Evolutionary conservation across 441 rosid genomes (phyloP).

Genomic region (Cnidoscolus chayamansa): DNA sequence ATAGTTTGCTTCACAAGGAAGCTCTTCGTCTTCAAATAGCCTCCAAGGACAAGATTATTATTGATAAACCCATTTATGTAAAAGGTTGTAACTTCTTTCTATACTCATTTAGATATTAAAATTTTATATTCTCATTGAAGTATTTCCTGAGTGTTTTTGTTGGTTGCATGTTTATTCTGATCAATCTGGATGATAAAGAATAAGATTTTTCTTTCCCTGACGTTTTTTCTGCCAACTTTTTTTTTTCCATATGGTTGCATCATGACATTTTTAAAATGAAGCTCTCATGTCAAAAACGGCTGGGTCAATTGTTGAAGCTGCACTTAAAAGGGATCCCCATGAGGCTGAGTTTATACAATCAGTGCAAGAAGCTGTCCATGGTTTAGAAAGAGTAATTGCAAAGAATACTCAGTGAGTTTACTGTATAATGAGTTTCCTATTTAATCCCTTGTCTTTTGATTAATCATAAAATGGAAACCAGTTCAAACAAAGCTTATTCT

Average conservation of each 20-base stretch:
- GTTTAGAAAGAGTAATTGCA: conserved; percentile 96
- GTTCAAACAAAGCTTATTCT: conserved; percentile 10
- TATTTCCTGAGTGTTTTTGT: conserved; percentile 7
- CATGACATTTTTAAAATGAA: conserved; percentile 42
- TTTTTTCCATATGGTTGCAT: conserved; percentile 14
- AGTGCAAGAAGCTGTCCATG: conserved; percentile 95
- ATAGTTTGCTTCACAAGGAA: conserved; percentile 98
- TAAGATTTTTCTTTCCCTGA: conserved; percentile 15
- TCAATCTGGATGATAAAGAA: conserved; percentile 5
- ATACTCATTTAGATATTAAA: conserved; percentile 1
- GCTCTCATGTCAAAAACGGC: conserved; percentile 99
- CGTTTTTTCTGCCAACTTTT: not conserved
- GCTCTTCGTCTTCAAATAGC: conserved; percentile 98
- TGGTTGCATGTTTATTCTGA: conserved; percentile 10
- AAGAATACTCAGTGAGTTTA: conserved; percentile 90
- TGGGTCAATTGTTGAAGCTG: conserved; percentile 93
- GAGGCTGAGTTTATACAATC: conserved; percentile 92
- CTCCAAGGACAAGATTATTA: conserved; percentile 86
- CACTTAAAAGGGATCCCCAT: conserved; percentile 89
- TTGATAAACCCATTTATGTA: conserved; percentile 82
- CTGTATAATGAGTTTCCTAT: conserved; percentile 4
- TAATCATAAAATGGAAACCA: conserved; percentile 20
- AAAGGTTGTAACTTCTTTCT: conserved; percentile 57
- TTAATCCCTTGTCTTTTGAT: conserved; percentile 15
- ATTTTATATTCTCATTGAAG: conserved; percentile 4